Evolutionary conservation across 2,329 filamentous ascomycete species (phyloP), one percentile per base, ranked within the genome.

Genomic region (Aaosphaeria pasadenensis): DNA sequence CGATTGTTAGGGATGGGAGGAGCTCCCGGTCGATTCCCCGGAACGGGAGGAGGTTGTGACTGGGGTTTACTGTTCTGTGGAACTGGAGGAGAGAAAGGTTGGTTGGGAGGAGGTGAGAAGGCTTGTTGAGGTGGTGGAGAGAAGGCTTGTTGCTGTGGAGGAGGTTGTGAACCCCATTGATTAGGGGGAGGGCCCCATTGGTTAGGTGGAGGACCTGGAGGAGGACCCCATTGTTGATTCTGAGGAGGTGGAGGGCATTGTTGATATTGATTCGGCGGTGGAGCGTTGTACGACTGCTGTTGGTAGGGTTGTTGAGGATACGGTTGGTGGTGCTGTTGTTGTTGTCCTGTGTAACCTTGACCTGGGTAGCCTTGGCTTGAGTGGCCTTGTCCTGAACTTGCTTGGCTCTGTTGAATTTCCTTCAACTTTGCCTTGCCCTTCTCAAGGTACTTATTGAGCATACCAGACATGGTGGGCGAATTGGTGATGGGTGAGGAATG

Each of bases 341-440:
- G 51, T 28, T 55, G 49, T 5, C 50, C 33, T 4, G 32, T 39
- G 13, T 49, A 36, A 7, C 35, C 42, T 49, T 60, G 55, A 35
- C 51, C 53, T 9, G 56, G 54, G 30, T 62, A 57, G 47, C 48
- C 58, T 45, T 58, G 45, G 17, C 17, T 32, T 50, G 52, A 24
- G 17, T 24, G 17, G 17, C 17, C 17, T 24, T 24, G 17, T 24
- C 17, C 17, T 24, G 17, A 24, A 24, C 17, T 24, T 24, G 17
- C 17, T 24, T 24, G 17, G 17, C 17, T 24, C 17, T 24, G 17
- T 24, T 24, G 17, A 24, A 62, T 63, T 48, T 67, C 63, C 43
- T 66, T 64, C n/a, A 66, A 57, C 44, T 70, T 69, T 4, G 64
- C 64, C 49, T 69, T 70, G 39, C 67, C 67, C 40, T 68, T 68